Percentiles rank a stretch among this genome's conserved stretches.
These are phyloP conservation scores for Suillus weaverae DNA, from an alignment of 768 basidiomycete genomes.

Conservation along the genomic window DNA sequence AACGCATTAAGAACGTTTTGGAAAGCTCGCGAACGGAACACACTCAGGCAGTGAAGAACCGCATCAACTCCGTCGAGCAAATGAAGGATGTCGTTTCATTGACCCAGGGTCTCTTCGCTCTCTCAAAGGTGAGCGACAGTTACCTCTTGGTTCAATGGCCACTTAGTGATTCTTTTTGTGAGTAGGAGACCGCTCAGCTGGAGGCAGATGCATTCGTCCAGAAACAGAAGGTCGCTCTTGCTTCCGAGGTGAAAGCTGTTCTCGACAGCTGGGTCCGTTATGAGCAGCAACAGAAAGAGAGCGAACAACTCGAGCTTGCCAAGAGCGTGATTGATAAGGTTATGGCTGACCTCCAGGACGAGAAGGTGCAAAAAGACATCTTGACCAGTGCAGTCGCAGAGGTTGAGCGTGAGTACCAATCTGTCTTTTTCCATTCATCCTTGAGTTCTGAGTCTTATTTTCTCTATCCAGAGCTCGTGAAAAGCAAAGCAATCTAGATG, in stretches of 20 bases:
- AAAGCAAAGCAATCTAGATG: slow-evolving; percentile 85
- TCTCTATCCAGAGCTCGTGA: slow-evolving; percentile 72
- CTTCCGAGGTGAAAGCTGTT: slow-evolving; percentile 88
- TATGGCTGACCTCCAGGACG: slow-evolving; percentile 76
- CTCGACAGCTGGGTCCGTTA: slow-evolving; percentile 98
- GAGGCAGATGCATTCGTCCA: slow-evolving; percentile 90
- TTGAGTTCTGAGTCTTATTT: neutral
- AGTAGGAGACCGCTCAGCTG: slow-evolving; percentile 86
- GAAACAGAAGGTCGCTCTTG: slow-evolving; percentile 83
- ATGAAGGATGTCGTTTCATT: slow-evolving; percentile 95
- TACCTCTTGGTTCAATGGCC: neutral
- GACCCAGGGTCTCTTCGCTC: slow-evolving; percentile 85
- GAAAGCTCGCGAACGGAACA: slow-evolving; percentile 83
- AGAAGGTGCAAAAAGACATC: slow-evolving; percentile 87
- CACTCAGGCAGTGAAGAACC: slow-evolving; percentile 89
- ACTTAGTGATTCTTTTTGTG: neutral
- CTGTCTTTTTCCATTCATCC: neutral
- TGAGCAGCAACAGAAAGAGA: slow-evolving; percentile 96
- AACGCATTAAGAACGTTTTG: slow-evolving; percentile 79
- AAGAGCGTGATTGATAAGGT: slow-evolving; percentile 89
- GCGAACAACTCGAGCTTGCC: slow-evolving; percentile 90
- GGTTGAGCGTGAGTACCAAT: slow-evolving; percentile 79
- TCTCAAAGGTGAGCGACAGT: slow-evolving; percentile 72
- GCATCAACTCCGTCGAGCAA: slow-evolving; percentile 87
- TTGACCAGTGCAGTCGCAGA: slow-evolving; percentile 77